Base-by-base conservation (phyloP, 148 eudicot species). In the Limonium bicolor region DNA sequence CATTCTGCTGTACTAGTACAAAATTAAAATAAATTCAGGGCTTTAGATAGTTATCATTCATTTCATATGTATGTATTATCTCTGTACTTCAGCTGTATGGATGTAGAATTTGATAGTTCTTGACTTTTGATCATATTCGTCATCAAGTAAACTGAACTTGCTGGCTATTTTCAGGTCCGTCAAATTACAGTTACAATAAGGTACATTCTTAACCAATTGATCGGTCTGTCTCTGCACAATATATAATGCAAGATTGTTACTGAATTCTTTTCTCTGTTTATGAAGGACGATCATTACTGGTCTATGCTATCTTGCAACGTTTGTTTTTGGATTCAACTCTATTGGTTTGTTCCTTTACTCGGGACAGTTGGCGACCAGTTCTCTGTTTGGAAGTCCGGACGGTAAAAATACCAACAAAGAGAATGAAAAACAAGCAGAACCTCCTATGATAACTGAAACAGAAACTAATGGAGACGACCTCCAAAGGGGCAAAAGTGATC, bases 161-260 rank as follows among this genome's bases (percentile, higher is more conserved):
- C 14, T 23, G 23, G 15, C 46, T 28, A 41, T 62, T 67, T 68
- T 26, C 87, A 88, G 97, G 97, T 68, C 55, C 94, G 94, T 7
- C 97, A 88, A 58, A 88, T 88, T 61, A 88, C 97, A n/a, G 54
- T 88, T 38, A 88, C 97, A 30, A 55, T 88, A 60, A 83, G 97
- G 97, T 88, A 70, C n/a, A 17, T 23, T 16, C 48, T 41, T 32
- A 25, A 30, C 22, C 12, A 20, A 13, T 50, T 43, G 22, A n/a
- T n/a, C n/a, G n/a, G n/a, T n/a, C n/a, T n/a, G n/a, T n/a, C n/a
- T n/a, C n/a, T n/a, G n/a, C n/a, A n/a, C n/a, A n/a, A n/a, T n/a
- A n/a, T n/a, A n/a, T n/a, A n/a, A 15, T 36, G 9, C 45, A 22
- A 29, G 26, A 7, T 16, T 41, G 22, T 32, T 19, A 26, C 28